Evolutionary conservation across 768 basidiomycete genomes (phyloP).

Genomic region (Termitomyces titanicus): DNA sequence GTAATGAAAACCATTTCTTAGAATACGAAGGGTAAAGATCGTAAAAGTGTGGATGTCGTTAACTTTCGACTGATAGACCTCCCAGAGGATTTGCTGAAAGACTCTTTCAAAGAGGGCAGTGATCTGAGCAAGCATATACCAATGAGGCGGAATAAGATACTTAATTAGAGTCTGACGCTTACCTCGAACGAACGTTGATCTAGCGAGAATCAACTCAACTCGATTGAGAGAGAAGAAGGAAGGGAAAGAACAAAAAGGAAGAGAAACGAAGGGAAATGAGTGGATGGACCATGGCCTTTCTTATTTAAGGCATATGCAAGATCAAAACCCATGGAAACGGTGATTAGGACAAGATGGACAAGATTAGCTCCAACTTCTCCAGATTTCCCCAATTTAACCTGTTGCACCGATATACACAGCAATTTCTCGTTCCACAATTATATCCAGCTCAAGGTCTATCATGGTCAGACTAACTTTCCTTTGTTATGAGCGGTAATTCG

Average conservation of each 20-base stretch:
- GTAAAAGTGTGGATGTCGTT: conserved; percentile 42
- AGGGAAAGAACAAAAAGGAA: conserved; percentile 27
- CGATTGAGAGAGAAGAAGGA: conserved; percentile 38
- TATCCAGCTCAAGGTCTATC: background rate
- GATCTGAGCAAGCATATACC: conserved; percentile 34
- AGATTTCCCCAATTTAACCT: background rate
- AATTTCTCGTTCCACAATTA: background rate
- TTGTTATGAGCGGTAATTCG: too few relatives aligned
- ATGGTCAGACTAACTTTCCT: background rate
- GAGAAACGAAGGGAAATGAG: conserved; percentile 19
- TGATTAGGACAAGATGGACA: background rate
- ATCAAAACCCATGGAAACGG: conserved; percentile 16
- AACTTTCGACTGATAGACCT: conserved; percentile 43
- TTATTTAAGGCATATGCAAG: conserved; percentile 18
- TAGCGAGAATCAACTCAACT: conserved; percentile 70
- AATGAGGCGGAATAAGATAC: background rate
- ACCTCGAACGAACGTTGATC: conserved; percentile 52
- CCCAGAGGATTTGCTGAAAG: conserved; percentile 55
- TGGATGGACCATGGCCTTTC: conserved; percentile 12
- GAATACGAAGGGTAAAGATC: conserved; percentile 31
- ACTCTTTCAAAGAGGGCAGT: conserved; percentile 70
- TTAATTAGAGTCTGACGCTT: conserved; percentile 10
- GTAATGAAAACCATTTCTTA: conserved; percentile 60
- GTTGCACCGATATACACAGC: background rate
- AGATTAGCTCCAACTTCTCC: background rate